Evolutionary conservation across 1,284 basidiomycete genomes (phyloP).

Genomic region (Ustilago crameri): DNA sequence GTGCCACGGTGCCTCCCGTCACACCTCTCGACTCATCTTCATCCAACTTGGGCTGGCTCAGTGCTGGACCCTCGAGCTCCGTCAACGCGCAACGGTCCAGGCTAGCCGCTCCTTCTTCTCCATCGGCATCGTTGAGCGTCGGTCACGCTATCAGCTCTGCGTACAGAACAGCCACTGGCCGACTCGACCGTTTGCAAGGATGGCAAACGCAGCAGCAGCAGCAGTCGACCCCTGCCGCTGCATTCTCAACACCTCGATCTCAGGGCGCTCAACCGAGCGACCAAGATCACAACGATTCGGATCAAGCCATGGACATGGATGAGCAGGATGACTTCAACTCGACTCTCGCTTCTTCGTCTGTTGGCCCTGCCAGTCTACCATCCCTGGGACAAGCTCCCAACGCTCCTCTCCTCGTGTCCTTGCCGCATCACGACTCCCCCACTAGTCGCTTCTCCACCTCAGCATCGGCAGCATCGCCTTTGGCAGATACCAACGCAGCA

Average conservation of each 20-base stretch:
- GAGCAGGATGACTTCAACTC: conserved; percentile 19
- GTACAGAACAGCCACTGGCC: conserved; percentile 25
- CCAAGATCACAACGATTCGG: conserved; percentile 9
- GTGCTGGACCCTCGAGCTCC: conserved; percentile 26
- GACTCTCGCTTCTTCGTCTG: conserved; percentile 13
- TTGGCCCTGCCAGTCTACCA: background rate
- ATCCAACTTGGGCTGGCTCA: conserved; percentile 45
- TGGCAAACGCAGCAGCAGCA: conserved; percentile 24
- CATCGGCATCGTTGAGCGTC: conserved; percentile 5
- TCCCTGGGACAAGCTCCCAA: conserved; percentile 28
- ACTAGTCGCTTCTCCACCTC: conserved; percentile 43
- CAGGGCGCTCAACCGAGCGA: background rate
- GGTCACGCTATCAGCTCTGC: conserved; percentile 28
- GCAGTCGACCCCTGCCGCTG: conserved; percentile 9
- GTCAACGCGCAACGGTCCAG: conserved; percentile 1
- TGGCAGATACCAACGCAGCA: conserved; percentile 2
- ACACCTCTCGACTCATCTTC: conserved; percentile 15
- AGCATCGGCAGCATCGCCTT: conserved; percentile 11
- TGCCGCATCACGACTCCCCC: conserved; percentile 36
- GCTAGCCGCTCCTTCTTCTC: conserved; percentile 6
- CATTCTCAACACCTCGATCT: conserved; percentile 17
- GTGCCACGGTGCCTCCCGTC: conserved; percentile 1
- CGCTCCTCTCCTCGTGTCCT: conserved; percentile 23
- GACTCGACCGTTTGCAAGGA: conserved; percentile 41
- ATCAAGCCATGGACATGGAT: conserved; percentile 50